A percentile compares a stretch with the other conserved stretches of the same genome.
Evolutionary conservation across 2,329 filamentous ascomycete species (phyloP).

Genomic region (Thermomyces lanuginosus): DNA sequence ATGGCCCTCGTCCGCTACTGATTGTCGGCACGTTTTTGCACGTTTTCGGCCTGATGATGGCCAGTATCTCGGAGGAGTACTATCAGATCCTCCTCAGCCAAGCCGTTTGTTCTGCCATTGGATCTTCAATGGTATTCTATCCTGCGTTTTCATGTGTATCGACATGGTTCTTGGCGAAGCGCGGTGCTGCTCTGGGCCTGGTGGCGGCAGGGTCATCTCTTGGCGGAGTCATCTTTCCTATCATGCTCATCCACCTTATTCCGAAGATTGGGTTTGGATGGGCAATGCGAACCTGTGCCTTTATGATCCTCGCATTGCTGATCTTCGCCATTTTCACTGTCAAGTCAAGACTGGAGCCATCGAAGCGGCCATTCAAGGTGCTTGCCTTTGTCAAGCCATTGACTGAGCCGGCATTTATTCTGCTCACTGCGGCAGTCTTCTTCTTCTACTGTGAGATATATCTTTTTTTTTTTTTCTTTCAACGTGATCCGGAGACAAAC

Average conservation of each 20-base stretch:
- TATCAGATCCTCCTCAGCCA: constrained; percentile 41
- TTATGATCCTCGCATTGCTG: constrained; percentile 45
- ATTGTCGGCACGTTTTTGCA: constrained; percentile 29
- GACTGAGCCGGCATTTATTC: constrained; percentile 11
- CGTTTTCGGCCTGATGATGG: constrained; percentile 38
- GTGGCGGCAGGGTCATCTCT: constrained; percentile 24
- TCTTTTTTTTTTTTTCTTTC: not conserved
- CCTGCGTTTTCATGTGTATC: constrained; percentile 37
- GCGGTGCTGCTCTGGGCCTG: constrained; percentile 8
- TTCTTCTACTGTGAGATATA: constrained; percentile 26
- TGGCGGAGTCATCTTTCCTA: constrained; percentile 45
- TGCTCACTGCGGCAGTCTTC: constrained; percentile 27
- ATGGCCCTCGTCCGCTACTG: constrained; percentile 32
- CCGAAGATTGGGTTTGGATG: constrained; percentile 38
- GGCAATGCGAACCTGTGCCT: constrained; percentile 41
- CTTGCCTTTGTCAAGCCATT: constrained; percentile 12
- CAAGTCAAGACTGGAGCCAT: constrained; percentile 26
- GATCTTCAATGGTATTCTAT: constrained; percentile 37
- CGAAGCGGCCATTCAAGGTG: constrained; percentile 8
- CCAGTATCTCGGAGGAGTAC: constrained; percentile 32
- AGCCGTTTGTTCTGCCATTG: constrained; percentile 36
- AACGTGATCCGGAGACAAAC: not conserved
- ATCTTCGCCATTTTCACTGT: constrained; percentile 38
- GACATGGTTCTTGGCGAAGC: constrained; percentile 4
- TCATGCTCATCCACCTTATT: constrained; percentile 44